phyloP scores from a whole-genome alignment of 1,284 basidiomycete genomes.

The Cutaneotrichosporon sp. region DNA sequence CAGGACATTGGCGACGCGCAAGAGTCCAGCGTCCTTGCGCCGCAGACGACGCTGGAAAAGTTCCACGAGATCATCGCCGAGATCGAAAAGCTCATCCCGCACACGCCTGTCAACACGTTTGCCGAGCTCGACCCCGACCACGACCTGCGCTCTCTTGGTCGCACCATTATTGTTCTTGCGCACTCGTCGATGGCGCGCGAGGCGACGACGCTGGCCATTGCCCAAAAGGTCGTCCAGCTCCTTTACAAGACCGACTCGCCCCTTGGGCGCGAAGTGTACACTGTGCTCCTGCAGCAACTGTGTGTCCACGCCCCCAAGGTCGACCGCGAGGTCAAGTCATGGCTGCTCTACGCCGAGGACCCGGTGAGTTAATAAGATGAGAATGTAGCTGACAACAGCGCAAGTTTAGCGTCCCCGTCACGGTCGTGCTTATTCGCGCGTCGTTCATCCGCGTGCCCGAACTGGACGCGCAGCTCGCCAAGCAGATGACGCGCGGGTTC shows the following conservation, averaged over 20 bases:
- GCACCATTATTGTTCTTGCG: conserved; percentile 73
- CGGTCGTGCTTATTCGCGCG: conserved; percentile 77
- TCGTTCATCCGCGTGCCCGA: conserved; percentile 72
- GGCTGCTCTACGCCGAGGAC: conserved; percentile 95
- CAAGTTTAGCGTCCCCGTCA: conserved; percentile 94
- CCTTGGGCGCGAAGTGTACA: conserved; percentile 85
- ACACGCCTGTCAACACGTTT: conserved; percentile 60
- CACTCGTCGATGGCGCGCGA: conserved; percentile 71
- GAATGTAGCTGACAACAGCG: conserved; percentile 46
- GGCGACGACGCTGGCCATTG: conserved; percentile 82
- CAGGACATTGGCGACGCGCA: conserved; percentile 27
- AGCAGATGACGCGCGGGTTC: conserved; percentile 69
- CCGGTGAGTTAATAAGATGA: conserved; percentile 50
- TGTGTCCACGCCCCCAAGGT: conserved; percentile 88
- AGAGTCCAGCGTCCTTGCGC: conserved; percentile 25
- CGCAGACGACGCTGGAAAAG: conserved; percentile 42
- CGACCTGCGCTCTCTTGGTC: conserved; percentile 75
- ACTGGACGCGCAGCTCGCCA: conserved; percentile 87
- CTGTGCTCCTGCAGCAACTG: conserved; percentile 78
- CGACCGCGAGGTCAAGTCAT: conserved; percentile 92
- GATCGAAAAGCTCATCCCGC: conserved; percentile 68
- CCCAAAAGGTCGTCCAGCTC: conserved; percentile 58
- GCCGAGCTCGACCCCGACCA: conserved; percentile 70
- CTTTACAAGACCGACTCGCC: conserved; percentile 78
- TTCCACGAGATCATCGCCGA: conserved; percentile 65